Conservation (phyloP, 371 early-diverging fungal species). For the Mortierella polycephala region DNA sequence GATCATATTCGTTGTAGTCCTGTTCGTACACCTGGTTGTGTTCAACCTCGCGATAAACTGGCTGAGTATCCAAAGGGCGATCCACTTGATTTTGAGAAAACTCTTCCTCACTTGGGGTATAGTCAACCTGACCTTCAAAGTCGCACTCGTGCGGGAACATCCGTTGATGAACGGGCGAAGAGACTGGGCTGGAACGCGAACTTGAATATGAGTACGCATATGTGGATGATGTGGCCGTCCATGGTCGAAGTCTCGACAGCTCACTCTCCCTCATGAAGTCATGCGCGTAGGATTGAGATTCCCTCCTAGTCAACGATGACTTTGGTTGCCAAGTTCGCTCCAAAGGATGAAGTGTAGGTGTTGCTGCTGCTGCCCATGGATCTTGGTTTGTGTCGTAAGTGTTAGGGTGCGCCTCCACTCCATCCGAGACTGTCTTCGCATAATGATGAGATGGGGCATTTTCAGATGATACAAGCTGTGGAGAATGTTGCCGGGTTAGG, state of each 20-base stretch:
- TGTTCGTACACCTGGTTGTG: constrained; percentile 27
- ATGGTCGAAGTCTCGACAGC: constrained; percentile 15
- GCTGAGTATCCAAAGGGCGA: no score
- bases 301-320: constrained; percentile 8
- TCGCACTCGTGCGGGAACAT: constrained; percentile 23
- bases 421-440: neutral
- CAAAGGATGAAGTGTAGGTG: neutral
- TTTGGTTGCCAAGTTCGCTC: constrained; percentile 5
- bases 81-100: no score
- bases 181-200: constrained; percentile 8
- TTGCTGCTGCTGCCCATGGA: neutral
- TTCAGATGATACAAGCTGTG: neutral
- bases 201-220: constrained; percentile 2
- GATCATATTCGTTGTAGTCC: constrained; percentile 17
- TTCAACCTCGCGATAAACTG: no score
- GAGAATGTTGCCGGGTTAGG: neutral
- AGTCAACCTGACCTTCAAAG: neutral
- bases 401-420: no score
- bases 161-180: constrained; percentile 4
- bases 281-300: constrained; percentile 35
- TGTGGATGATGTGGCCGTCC: constrained; percentile 4
- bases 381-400: neutral
- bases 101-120: neutral
- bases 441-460: neutral
- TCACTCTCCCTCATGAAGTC: constrained; percentile 35